phyloP scores from a whole-genome alignment of 1,139 yeast genomes.

The Lipomyces yarrowii region DNA sequence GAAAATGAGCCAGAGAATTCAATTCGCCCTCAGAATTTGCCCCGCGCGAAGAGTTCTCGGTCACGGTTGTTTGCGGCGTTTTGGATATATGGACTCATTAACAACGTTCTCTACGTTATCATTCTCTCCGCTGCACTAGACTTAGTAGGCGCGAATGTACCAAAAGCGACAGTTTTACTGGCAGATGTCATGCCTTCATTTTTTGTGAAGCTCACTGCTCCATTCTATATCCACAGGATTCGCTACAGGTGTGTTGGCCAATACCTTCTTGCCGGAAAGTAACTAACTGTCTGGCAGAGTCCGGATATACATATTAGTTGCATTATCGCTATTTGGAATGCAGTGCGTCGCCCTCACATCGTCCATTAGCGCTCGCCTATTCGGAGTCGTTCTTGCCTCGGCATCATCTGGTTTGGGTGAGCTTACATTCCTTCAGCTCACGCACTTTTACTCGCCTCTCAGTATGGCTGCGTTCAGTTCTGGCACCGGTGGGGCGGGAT shows the following conservation, averaged over 20 bases:
- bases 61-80: conserved; percentile 45
- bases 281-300: conserved; percentile 26
- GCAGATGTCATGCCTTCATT: conserved; percentile 90
- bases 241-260: conserved; percentile 49
- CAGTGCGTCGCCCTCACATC: conserved; percentile 56
- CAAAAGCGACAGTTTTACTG: conserved; percentile 81
- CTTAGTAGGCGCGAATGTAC: conserved; percentile 77
- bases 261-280: background rate
- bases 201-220: conserved; percentile 67
- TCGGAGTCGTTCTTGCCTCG: conserved; percentile 83
- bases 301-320: conserved; percentile 60
- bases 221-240: conserved; percentile 71
- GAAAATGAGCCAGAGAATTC: background rate
- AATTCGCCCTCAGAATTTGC: background rate
- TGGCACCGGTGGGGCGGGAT: conserved; percentile 96
- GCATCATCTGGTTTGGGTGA: conserved; percentile 90
- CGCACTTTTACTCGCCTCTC: conserved; percentile 50
- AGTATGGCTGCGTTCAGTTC: conserved; percentile 86
- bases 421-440: conserved; percentile 76
- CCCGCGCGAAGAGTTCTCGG: conserved; percentile 8
- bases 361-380: conserved; percentile 47
- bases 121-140: conserved; percentile 91
- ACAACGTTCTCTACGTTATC: conserved; percentile 88
- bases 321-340: conserved; percentile 76
- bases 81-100: conserved; percentile 82